Evolutionary conservation across 306 rosid genomes (phyloP), one percentile per base, ranked within the genome.

Genomic region (Amphicarpaea edgeworthii): DNA sequence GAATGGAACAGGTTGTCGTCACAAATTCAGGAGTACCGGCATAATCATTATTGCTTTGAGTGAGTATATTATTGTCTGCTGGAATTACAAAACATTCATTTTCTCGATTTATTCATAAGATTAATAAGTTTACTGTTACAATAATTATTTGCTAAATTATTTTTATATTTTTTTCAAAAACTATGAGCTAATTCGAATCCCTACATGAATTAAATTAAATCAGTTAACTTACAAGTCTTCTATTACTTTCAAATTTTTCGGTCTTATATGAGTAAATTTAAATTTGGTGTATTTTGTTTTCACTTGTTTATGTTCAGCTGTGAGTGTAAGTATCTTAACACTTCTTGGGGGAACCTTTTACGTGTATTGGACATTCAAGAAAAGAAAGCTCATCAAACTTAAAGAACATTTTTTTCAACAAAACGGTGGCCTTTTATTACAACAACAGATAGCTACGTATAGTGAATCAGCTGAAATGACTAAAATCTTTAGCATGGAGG

Each of bases 391-490:
- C 20, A 23, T 58, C 14, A 73, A 57, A 68, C 77, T 65, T 2
- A 86, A 73, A 77, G 77, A 76, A 17, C 77, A 54, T 0, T 77
- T 73, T 60, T 89, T 83, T 9, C 41, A 42, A 61, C 70, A 71
- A 83, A 87, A 89, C n/a, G 91, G 93, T 16, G 88, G 91, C 1
- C 8, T 83, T 0, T 0, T 83, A 1, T 68, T 85, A 12, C 79
- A 87, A n/a, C 89, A 65, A 12, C 73, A 60, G 9, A 81, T 85
- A 14, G 55, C 64, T 0, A 58, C 3, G 4, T 79, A 75, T 5
- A 65, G 40, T 55, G 78, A 71, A 0, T 55, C 85, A 2, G 0
- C 16, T 1, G 67, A 64, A 37, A 43, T 51, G 0, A 28, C 81
- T 0, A 86, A 69, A 70, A 69, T 85, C 1, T 78, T 83, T 7